Base-by-base conservation (phyloP, 2,329 filamentous ascomycete genomes). In the Celoporthe dispersa region DNA sequence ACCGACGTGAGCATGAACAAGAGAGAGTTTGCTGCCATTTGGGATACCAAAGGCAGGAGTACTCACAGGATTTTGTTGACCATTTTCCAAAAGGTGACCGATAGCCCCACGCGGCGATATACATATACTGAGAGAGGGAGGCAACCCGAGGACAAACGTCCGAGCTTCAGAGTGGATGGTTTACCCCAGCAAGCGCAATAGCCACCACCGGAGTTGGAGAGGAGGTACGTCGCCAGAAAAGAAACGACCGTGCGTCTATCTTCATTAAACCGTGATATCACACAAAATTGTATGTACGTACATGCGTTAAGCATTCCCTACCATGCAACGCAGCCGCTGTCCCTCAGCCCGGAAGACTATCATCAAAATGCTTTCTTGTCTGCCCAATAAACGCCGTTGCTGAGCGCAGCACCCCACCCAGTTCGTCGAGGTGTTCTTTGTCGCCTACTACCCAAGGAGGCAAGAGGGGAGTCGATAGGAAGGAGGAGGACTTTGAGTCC, bases 261-360 rank as follows among this genome's bases (percentile, higher is more conserved):
- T 66, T 70, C 70, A 72, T 72, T 70, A 72, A 68, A 72, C 68
- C 70, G 48, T 70, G 67, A 48, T 72, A 72, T 70, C 70, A 66
- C 68, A 70, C 64, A 70, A 71, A 31, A 64, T 41, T 68, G 39
- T 64, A 48, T 66, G 35, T 72, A 72, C 70, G 68, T 72, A 72
- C 70, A 70, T 70, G 70, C 66, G 59, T 51, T 39, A 44, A 57
- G 57, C 63, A 62, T 62, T 53, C 41, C 68, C 57, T 68, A 70
- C 68, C 70, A 70, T 72, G 63, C 68, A 57, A 61, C 59, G n/a
- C 33, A 22, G n/a, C 59, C 41, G 31, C 41, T 61, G 44, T 51
- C 57, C 59, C 57, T 55, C 31, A 6, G 57, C 12, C 57, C 44
- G 57, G 59, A 25, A 33, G 44, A 22, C 28, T 51, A 16, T 60